These are phyloP conservation scores for Epichloe bromicola DNA, from an alignment of 2,329 filamentous ascomycete genomes.

Conservation along the genomic window DNA sequence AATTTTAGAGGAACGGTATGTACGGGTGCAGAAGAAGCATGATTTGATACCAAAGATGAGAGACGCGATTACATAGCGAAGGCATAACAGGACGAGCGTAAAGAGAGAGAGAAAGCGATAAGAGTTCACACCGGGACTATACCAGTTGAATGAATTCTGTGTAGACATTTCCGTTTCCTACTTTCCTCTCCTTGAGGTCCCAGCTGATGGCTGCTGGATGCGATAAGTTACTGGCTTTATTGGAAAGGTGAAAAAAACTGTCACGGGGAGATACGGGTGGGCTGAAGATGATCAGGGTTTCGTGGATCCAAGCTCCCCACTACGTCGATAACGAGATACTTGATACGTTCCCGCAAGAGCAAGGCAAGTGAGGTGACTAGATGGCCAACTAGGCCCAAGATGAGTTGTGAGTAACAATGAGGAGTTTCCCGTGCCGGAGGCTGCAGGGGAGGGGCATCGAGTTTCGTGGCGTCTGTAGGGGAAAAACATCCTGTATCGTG, in stretches of 20 bases:
- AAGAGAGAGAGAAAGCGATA: not conserved
- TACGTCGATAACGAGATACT: no score
- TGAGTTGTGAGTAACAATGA: conserved; percentile 1
- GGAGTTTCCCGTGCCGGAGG: not conserved
- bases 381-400: not conserved
- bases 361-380: not conserved
- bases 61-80: not conserved
- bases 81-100: not conserved
- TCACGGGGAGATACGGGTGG: no score
- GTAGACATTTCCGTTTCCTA: not conserved
- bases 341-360: no score
- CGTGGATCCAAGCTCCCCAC: no score
- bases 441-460: not conserved
- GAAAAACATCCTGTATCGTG: no score
- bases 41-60: not conserved
- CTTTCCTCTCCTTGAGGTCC: no score
- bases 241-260: no score
- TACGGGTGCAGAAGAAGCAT: not conserved
- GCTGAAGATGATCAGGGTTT: no score
- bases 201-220: no score
- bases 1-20: not conserved
- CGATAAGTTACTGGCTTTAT: no score
- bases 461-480: no score
- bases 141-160: not conserved
- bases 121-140: not conserved